Evolutionary conservation across 805 yeast species (phyloP), one percentile per base, ranked within the genome.

Genomic region (Cyberlindnera mycetangii): DNA sequence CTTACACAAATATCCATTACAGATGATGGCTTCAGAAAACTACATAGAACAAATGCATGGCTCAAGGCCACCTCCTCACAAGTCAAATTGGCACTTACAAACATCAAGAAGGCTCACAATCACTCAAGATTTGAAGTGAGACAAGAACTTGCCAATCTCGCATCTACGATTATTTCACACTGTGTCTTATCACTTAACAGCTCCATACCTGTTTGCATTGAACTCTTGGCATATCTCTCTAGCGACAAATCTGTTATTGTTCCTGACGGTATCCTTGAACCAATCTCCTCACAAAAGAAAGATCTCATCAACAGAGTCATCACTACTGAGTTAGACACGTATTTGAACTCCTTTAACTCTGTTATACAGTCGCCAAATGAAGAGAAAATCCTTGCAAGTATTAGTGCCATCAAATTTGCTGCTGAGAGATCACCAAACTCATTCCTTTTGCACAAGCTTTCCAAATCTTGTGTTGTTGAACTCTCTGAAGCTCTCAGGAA

Each of bases 11-110:
- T 62, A 6, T 41, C 49, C 7, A 34, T 45, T 32, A 54, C 45
- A 27, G 57, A 47, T 21, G 47, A 43, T 33, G 49, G 44, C 18
- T 54, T 56, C 32, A 47, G 39, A n/a, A 59, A 56, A 30, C 41
- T 53, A 4, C 73, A 69, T 49, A 64, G 85, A 54, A 71, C 76
- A 5, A 65, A 65, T 7, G 52, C 72, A 14, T 81, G 88, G 88
- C 56, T 79, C n/a, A 65, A 58, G 12, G 80, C 74, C 0, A 78
- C 85, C 0, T 61, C 74, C 5, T 53, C 60, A 15, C 86, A 82
- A 53, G 64, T 80, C 3, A 64, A 66, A 38, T 59, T 70, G 15
- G 78, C 83, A 0, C 46, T 82, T 6, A 25, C 32, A 6, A 53
- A 49, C 37, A 47, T 55, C 35, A 56, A 51, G 21, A 53, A 50